These are phyloP conservation scores for Candida mesenterica DNA, from an alignment of 1,139 yeast genomes.

Conservation along the genomic window DNA sequence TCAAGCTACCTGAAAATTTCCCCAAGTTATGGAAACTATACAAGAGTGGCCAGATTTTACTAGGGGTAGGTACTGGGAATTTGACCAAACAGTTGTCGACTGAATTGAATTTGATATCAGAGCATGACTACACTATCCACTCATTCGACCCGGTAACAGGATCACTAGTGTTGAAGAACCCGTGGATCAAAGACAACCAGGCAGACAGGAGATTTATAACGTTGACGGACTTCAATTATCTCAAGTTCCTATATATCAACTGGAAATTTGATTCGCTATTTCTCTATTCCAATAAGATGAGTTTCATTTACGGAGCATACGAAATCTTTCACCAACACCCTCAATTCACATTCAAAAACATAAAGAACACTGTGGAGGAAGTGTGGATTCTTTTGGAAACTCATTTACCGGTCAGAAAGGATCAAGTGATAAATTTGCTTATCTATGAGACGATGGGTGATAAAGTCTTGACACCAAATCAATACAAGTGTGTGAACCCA, in stretches of 20 bases:
- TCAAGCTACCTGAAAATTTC: constrained; percentile 22
- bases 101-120: constrained; percentile 44
- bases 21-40: constrained; percentile 34
- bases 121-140: constrained; percentile 68
- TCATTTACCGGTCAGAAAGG: constrained; percentile 22
- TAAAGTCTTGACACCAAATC: constrained; percentile 27
- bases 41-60: constrained; percentile 33
- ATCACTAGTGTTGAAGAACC: constrained; percentile 48
- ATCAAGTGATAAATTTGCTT: constrained; percentile 26
- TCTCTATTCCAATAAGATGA: constrained; percentile 22
- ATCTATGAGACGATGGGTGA: constrained; percentile 37
- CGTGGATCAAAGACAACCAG: constrained; percentile 37
- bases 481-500: constrained; percentile 24
- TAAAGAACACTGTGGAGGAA: constrained; percentile 23
- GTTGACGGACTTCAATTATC: constrained; percentile 40
- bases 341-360: constrained; percentile 47
- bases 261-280: constrained; percentile 54
- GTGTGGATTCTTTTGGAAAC: constrained; percentile 54
- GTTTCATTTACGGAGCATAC: constrained; percentile 30
- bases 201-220: constrained; percentile 18
- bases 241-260: constrained; percentile 61
- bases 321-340: constrained; percentile 37
- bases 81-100: constrained; percentile 37
- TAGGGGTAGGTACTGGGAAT: constrained; percentile 72
- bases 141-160: constrained; percentile 14